Conservation (phyloP, 495 filamentous ascomycete species). For the Penicillium roqueforti region DNA sequence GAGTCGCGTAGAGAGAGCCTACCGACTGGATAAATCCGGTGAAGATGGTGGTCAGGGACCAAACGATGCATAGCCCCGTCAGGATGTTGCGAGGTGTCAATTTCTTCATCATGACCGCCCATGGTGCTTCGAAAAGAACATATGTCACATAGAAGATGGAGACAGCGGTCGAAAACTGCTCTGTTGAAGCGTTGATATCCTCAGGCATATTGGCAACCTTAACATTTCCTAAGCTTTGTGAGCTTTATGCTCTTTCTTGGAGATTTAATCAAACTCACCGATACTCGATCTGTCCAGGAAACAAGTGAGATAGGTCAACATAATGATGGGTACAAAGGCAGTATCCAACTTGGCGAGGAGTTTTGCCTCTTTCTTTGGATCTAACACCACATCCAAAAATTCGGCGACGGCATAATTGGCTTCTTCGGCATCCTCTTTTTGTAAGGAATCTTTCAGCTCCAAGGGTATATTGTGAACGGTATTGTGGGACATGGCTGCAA, state of each 20-base stretch:
- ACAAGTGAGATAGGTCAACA: constrained; percentile 44
- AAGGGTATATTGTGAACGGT: constrained; percentile 1
- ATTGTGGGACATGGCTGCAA: background rate
- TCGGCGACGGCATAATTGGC: constrained; percentile 14
- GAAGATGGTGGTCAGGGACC: constrained; percentile 51
- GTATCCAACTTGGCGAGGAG: constrained; percentile 42
- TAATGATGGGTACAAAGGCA: constrained; percentile 45
- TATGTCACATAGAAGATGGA: constrained; percentile 53
- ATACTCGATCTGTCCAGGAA: constrained; percentile 48
- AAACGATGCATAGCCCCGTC: constrained; percentile 40
- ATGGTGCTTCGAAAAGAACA: constrained; percentile 42
- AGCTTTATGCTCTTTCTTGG: background rate
- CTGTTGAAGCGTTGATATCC: constrained; percentile 39
- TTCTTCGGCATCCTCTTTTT: constrained; percentile 12
- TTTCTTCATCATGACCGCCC: constrained; percentile 45
- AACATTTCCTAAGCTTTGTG: constrained; percentile 36
- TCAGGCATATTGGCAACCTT: constrained; percentile 43
- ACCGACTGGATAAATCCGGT: constrained; percentile 50
- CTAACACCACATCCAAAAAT: constrained; percentile 25
- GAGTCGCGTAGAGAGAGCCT: constrained; percentile 48
- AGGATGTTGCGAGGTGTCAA: constrained; percentile 41
- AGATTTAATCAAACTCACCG: constrained; percentile 21
- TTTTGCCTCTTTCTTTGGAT: constrained; percentile 33
- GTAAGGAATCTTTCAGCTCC: constrained; percentile 15
- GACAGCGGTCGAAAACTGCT: constrained; percentile 45